Percentiles rank a stretch among this genome's conserved stretches.
Conservation (phyloP, 805 yeast genomes). For the Metschnikowia henanensis region DNA sequence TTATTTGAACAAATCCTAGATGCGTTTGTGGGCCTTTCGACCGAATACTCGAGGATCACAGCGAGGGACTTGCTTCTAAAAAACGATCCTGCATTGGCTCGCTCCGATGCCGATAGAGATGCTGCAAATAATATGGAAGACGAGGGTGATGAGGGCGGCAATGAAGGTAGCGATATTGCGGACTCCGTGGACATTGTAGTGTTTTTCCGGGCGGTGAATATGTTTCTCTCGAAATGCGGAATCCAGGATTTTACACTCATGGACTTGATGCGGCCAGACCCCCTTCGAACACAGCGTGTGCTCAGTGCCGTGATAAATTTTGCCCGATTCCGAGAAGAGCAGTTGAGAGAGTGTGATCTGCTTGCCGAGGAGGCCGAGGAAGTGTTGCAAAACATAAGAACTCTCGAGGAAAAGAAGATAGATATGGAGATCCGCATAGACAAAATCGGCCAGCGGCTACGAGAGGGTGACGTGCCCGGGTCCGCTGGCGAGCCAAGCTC, state of each 20-base stretch:
- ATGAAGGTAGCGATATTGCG: slow-evolving; percentile 14
- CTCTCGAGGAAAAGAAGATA: slow-evolving; percentile 25
- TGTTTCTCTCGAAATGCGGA: slow-evolving; percentile 71
- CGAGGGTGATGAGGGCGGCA: slow-evolving; percentile 6
- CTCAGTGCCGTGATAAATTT: slow-evolving; percentile 83
- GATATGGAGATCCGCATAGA: slow-evolving; percentile 13
- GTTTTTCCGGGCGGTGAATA: slow-evolving; percentile 57
- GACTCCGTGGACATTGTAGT: slow-evolving; percentile 44
- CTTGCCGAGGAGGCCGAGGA: slow-evolving; percentile 55
- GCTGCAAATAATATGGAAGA: not conserved
- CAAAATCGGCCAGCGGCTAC: slow-evolving; percentile 17
- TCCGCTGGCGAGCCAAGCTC: slow-evolving; percentile 21
- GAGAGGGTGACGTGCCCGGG: slow-evolving; percentile 39
- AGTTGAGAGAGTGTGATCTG: slow-evolving; percentile 66
- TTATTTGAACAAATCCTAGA: slow-evolving; percentile 63
- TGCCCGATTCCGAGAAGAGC: slow-evolving; percentile 81
- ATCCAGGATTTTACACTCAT: slow-evolving; percentile 71
- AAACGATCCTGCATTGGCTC: not conserved
- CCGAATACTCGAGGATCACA: slow-evolving; percentile 23
- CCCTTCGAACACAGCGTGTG: slow-evolving; percentile 58
- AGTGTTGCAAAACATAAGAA: slow-evolving; percentile 41
- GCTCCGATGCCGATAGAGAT: not conserved
- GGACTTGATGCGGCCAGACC: slow-evolving; percentile 81
- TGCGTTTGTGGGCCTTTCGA: slow-evolving; percentile 53
- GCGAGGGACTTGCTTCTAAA: slow-evolving; percentile 21